These are phyloP conservation scores for Secale cereale DNA, from an alignment of 176 grass and related monocot genomes.

Conservation along the genomic window DNA sequence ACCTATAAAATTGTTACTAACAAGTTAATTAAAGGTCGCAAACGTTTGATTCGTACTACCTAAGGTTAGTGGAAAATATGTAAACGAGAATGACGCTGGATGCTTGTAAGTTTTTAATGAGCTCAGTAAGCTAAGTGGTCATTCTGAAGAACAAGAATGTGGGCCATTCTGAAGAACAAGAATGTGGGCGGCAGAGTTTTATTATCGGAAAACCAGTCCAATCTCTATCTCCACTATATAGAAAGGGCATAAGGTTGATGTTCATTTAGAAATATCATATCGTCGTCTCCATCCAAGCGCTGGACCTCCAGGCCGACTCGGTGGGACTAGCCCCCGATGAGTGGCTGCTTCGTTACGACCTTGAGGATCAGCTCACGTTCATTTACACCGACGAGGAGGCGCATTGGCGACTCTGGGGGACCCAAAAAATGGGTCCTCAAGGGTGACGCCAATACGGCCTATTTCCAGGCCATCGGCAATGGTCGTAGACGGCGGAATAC, in stretches of 20 bases:
- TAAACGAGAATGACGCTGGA: neutral
- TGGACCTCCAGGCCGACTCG: no score
- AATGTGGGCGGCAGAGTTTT: neutral
- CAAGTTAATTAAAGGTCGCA: constrained; percentile 18
- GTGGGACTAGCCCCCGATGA: no score
- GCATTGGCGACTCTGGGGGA: no score
- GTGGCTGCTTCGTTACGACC: no score
- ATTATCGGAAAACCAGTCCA: neutral
- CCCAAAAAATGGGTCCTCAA: no score
- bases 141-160: neutral
- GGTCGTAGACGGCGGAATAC: no score
- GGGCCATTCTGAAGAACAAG: neutral
- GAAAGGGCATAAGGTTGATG: neutral
- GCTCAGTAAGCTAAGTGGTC: neutral
- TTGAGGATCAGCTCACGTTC: no score
- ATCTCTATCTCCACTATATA: neutral
- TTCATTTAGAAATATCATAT: no score
- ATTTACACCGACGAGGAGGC: no score
- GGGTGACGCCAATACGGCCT: no score
- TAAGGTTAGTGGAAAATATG: constrained; percentile 7
- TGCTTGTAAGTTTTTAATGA: neutral
- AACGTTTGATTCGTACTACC: neutral
- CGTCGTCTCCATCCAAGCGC: no score
- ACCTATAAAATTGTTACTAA: constrained; percentile 55
- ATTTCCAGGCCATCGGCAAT: no score